These are phyloP conservation scores for Fusarium bactridioides DNA, from an alignment of 2,329 filamentous ascomycete genomes.

Conservation along the genomic window DNA sequence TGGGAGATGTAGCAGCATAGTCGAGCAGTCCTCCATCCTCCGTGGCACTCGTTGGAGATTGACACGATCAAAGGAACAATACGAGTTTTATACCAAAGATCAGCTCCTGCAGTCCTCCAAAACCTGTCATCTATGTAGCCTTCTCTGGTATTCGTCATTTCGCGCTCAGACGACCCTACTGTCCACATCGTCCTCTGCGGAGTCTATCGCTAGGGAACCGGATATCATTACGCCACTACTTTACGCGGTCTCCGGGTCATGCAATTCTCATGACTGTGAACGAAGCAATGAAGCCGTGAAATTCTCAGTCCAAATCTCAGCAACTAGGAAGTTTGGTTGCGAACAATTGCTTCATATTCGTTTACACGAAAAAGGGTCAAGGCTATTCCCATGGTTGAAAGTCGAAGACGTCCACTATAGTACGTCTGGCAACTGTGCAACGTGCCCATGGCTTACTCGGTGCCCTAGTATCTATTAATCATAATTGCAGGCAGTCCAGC, in stretches of 20 bases:
- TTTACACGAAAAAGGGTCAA: accelerated
- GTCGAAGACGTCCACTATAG: background rate
- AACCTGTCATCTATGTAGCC: background rate
- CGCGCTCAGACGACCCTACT: accelerated
- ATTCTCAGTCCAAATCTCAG: background rate
- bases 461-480: accelerated
- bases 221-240: background rate
- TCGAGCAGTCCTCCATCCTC: background rate
- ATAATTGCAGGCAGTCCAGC: accelerated
- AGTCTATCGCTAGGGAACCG: accelerated
- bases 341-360: accelerated
- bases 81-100: background rate
- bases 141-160: background rate
- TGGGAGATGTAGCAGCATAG: background rate
- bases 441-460: accelerated
- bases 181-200: accelerated
- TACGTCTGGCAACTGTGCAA: background rate
- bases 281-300: accelerated
- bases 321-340: background rate
- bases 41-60: background rate
- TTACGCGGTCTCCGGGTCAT: accelerated
- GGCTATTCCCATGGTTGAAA: background rate
- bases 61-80: background rate
- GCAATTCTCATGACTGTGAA: background rate
- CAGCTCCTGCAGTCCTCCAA: background rate